Conservation (phyloP, 202 grass and related monocot genomes). For the Zizania palustris region DNA sequence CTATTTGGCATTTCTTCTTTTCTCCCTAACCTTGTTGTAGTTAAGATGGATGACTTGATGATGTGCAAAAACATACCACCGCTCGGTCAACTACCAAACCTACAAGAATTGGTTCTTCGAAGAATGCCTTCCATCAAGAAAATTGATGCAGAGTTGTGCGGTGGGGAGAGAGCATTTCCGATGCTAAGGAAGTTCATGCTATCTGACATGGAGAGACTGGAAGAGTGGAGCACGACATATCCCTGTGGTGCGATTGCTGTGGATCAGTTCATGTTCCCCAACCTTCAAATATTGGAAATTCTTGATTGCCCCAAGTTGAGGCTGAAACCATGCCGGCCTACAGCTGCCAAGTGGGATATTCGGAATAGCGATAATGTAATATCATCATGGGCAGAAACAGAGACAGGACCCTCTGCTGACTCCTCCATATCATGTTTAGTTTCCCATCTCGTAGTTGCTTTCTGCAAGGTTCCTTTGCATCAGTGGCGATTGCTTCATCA, state of each 20-base stretch:
- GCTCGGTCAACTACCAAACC: neutral
- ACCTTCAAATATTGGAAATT: neutral
- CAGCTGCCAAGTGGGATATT: neutral
- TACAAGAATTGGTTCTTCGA: neutral
- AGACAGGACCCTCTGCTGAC: neutral
- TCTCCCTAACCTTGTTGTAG: neutral
- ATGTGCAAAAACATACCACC: conserved; percentile 6
- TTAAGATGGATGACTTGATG: neutral
- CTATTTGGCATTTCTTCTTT: neutral
- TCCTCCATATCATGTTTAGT: neutral
- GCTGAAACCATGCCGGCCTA: neutral
- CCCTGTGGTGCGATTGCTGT: neutral
- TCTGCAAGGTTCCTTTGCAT: neutral
- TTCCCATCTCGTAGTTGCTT: neutral
- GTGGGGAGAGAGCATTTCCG: neutral
- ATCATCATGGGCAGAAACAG: neutral
- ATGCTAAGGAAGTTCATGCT: rapidly evolving
- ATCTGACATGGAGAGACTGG: rapidly evolving
- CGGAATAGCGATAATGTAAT: neutral
- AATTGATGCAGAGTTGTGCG: neutral
- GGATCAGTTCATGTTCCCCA: neutral
- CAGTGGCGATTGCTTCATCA: conserved; percentile 14
- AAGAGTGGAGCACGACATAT: neutral
- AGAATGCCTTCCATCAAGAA: rapidly evolving
- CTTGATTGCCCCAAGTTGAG: neutral